A percentile compares a stretch with the other conserved stretches of the same genome.
These are phyloP conservation scores for Vanrija sp. DNA, from an alignment of 1,284 basidiomycete genomes.

Conservation along the genomic window DNA sequence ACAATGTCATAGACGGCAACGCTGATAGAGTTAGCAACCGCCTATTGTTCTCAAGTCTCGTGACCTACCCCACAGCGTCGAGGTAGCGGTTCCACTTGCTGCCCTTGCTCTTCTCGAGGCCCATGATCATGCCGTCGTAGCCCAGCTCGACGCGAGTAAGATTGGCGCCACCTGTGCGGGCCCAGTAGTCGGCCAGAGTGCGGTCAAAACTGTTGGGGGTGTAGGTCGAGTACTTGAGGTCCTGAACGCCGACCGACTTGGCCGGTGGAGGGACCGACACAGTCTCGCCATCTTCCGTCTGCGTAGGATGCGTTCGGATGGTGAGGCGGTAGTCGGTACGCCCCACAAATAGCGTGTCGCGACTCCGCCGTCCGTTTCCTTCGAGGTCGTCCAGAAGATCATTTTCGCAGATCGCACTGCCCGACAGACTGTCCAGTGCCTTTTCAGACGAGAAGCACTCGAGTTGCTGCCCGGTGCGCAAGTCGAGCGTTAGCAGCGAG, in stretches of 20 bases:
- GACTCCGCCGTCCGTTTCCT: slow-evolving; percentile 21
- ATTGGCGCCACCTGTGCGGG: slow-evolving; percentile 29
- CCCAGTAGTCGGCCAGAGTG: slow-evolving; percentile 45
- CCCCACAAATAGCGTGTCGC: slow-evolving; percentile 41
- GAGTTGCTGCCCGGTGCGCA: slow-evolving; percentile 44
- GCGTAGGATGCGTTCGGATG: slow-evolving; percentile 27
- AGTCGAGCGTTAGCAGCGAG: slow-evolving; percentile 45
- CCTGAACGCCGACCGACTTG: slow-evolving; percentile 28
- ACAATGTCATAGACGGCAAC: slow-evolving; percentile 49
- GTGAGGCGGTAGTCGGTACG: slow-evolving; percentile 44
- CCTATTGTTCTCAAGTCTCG: not conserved
- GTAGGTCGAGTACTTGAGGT: slow-evolving; percentile 46
- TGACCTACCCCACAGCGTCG: slow-evolving; percentile 39
- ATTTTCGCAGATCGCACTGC: slow-evolving; percentile 29
- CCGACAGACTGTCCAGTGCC: slow-evolving; percentile 24
- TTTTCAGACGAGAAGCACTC: slow-evolving; percentile 37
- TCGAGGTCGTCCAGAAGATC: slow-evolving; percentile 43
- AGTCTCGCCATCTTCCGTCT: not conserved
- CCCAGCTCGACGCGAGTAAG: slow-evolving; percentile 43
- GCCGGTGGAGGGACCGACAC: not conserved
- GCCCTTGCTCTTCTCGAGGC: slow-evolving; percentile 38
- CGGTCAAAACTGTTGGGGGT: slow-evolving; percentile 46
- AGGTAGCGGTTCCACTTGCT: slow-evolving; percentile 37
- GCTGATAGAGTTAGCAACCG: slow-evolving; percentile 13
- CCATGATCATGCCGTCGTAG: slow-evolving; percentile 43